Evolutionary conservation across 2,329 filamentous ascomycete genomes (phyloP).

Genomic region (Trichophyton equinum): DNA sequence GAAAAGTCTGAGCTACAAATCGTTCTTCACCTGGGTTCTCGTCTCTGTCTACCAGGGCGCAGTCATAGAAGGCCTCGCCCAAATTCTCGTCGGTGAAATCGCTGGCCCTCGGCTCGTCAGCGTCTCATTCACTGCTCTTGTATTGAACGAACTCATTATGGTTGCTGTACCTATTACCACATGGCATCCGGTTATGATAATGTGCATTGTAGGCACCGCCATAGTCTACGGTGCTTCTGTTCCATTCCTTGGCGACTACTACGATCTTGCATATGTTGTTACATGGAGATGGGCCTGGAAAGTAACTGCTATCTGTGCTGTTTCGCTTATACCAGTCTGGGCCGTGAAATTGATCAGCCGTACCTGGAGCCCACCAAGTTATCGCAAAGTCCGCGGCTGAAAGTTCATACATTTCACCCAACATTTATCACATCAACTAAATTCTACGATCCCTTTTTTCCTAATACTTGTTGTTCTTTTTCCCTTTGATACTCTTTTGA

Average conservation of each 20-base stretch:
- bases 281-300: constrained; percentile 81
- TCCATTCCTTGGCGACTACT: constrained; percentile 81
- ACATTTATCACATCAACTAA: background rate
- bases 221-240: constrained; percentile 68
- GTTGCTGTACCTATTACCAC: constrained; percentile 93
- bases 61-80: constrained; percentile 87
- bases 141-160: constrained; percentile 94
- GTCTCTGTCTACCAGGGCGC: constrained; percentile 92
- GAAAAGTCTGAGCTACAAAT: constrained; percentile 75
- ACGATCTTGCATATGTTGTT: constrained; percentile 67
- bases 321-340: constrained; percentile 77
- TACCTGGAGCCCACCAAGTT: constrained; percentile 81
- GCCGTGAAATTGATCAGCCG: constrained; percentile 72
- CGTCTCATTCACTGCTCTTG: constrained; percentile 80
- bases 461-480: background rate
- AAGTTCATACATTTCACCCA: background rate
- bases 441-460: background rate
- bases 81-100: constrained; percentile 71
- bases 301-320: constrained; percentile 62
- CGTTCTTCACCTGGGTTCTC: constrained; percentile 93
- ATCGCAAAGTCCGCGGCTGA: constrained; percentile 63
- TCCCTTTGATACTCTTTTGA: background rate
- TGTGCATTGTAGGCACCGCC: constrained; percentile 70
- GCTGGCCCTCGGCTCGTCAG: constrained; percentile 60
- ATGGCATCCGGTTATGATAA: constrained; percentile 89